Conservation (phyloP, 176 grass and related monocot genomes). For the Hordeum marinum region DNA sequence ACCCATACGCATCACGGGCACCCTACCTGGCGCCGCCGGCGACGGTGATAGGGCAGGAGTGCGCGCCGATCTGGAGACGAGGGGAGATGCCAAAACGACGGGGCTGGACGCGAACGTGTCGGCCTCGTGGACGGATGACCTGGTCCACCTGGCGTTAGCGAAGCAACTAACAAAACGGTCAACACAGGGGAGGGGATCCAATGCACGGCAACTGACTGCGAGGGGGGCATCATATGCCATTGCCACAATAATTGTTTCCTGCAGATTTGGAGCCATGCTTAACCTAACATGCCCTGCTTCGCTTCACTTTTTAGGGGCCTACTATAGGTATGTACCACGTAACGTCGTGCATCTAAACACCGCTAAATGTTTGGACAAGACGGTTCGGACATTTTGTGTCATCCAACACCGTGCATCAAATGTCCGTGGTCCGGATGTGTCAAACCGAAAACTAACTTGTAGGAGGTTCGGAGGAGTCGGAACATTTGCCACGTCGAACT, state of each 20-base stretch:
- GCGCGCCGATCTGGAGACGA: constrained; percentile 23
- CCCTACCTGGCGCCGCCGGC: neutral
- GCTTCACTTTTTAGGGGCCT: neutral
- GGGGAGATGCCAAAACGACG: constrained; percentile 33
- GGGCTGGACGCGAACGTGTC: constrained; percentile 30
- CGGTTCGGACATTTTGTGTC: no score
- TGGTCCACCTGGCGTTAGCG: constrained; percentile 20
- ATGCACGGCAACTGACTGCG: neutral
- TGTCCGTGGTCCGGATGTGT: no score
- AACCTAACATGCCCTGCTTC: neutral
- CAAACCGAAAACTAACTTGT: no score
- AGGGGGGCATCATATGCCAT: neutral
- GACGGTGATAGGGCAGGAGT: constrained; percentile 17
- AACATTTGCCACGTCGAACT: no score
- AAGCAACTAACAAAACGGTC: constrained; percentile 48
- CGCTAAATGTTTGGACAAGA: no score
- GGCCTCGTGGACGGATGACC: constrained; percentile 26
- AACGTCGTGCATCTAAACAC: no score
- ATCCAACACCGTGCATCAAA: no score
- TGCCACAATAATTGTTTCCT: neutral
- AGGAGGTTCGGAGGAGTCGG: no score
- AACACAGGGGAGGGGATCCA: constrained; percentile 8
- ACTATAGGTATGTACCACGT: no score
- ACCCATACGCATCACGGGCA: neutral
- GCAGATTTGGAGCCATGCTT: neutral